Base-by-base conservation (phyloP, 495 filamentous ascomycete genomes). In the Hyphodiscus hymeniophilus region DNA sequence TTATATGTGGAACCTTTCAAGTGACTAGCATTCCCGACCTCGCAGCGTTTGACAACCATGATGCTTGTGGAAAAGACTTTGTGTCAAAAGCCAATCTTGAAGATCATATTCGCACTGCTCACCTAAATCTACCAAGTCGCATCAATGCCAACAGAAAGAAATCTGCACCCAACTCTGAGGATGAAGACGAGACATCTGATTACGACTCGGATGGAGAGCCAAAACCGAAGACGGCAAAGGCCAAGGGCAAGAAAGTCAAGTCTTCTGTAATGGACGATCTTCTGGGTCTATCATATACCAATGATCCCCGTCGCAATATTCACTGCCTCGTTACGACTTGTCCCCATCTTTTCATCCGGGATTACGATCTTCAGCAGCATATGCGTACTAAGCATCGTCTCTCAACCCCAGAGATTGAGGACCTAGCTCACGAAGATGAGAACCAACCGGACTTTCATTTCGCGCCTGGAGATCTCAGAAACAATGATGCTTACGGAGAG, bases 81-180 rank as follows among this genome's bases (percentile, higher is more conserved):
- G 67, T 69, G 20, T 80, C 79, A 49, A 90, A 89, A 60, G 66
- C 73, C n/a, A 79, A 74, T 40, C 69, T 95, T 0, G 85, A 89
- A 64, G 83, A 88, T 38, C 89, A 95, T 53, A 72, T 94, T 32
- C 80, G 85, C 17, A 86, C 77, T 8, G 66, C 81, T 0, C 89
- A 95, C 61, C 58, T 92, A 30, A 79, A 80, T 3, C 67, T 79
- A 28, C 61, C 67, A 18, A 62, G 70, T 34, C 16, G 33, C 20
- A 38, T 47, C 21, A 58, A 65, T 42, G 68, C 67, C 20, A 66
- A 66, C 24, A 51, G 58, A 36, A 49, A 57, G 18, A 65, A 66
- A 22, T 22, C 38, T 21, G 35, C 47, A 45, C 21, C 48, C 60
- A 21, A 18, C 20, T 22, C 38, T 16, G 46, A 47, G 8, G 46